Conservation (phyloP, 2,329 filamentous ascomycete genomes). For the Talaromyces sp. region DNA sequence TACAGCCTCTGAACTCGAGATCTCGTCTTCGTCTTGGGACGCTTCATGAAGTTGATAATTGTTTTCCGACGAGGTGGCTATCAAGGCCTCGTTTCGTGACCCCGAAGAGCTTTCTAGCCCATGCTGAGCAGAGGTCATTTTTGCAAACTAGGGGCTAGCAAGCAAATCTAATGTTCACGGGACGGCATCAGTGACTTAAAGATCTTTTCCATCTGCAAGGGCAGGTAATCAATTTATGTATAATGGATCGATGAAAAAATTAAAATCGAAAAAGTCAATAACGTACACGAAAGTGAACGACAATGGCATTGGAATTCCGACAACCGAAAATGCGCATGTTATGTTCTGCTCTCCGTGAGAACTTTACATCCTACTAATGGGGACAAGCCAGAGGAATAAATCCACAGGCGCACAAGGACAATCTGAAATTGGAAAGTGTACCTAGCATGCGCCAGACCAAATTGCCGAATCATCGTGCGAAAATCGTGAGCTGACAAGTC, state of each 20-base stretch:
- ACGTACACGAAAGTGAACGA: not conserved
- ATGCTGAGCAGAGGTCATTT: conserved; percentile 5
- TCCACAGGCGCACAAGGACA: no score
- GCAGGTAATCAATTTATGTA: not conserved
- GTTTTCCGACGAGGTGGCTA: not conserved
- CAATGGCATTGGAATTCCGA: not conserved
- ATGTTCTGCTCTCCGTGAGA: not conserved
- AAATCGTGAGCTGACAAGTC: not conserved
- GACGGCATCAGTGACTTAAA: not conserved
- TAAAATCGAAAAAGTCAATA: not conserved
- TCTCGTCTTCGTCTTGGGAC: not conserved
- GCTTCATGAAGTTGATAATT: not conserved
- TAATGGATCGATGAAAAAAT: not conserved
- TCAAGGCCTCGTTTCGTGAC: not conserved
- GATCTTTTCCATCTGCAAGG: not conserved
- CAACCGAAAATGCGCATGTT: not conserved
- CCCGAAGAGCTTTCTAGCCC: not conserved
- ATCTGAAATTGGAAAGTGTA: not conserved
- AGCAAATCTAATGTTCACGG: not conserved
- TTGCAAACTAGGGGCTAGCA: not conserved
- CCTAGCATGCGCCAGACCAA: not conserved
- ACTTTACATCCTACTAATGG: not conserved
- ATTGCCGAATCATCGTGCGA: not conserved
- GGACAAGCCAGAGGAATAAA: not conserved
- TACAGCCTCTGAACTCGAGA: not conserved